A percentile compares a stretch with the other conserved stretches of the same genome.
Conservation (phyloP, 73 alveolate species). For the Tetrahymena elliotti region DNA sequence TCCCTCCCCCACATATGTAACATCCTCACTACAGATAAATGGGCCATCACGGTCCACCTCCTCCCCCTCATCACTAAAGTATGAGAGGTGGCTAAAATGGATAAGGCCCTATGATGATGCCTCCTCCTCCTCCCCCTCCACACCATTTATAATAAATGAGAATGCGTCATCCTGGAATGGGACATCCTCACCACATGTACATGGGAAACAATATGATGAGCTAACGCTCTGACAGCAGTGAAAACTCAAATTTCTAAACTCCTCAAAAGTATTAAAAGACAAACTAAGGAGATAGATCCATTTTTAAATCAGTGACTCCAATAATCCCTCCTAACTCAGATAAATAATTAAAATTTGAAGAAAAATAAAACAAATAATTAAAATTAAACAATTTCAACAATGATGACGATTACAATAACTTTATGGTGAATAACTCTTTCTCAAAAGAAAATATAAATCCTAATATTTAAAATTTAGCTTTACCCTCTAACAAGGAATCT, state of each 20-base stretch:
- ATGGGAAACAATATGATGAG: background rate
- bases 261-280: background rate
- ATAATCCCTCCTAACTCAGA: background rate
- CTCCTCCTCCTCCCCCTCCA: background rate
- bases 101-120: background rate
- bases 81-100: background rate
- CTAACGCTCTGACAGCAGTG: background rate
- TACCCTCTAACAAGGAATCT: background rate
- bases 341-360: background rate
- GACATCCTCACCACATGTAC: background rate
- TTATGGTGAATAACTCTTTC: background rate
- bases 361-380: background rate
- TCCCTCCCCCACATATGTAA: background rate
- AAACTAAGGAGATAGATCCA: background rate
- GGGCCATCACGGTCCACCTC: background rate
- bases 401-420: background rate
- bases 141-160: background rate
- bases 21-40: background rate
- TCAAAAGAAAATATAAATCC: background rate
- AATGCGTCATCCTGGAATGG: background rate
- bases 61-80: background rate
- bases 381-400: background rate
- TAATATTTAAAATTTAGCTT: background rate
- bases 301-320: background rate
- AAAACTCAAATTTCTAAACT: background rate